Evolutionary conservation across 1,139 yeast species (phyloP), one percentile per base, ranked within the genome.

Genomic region (Yamadazyma taylorii): DNA sequence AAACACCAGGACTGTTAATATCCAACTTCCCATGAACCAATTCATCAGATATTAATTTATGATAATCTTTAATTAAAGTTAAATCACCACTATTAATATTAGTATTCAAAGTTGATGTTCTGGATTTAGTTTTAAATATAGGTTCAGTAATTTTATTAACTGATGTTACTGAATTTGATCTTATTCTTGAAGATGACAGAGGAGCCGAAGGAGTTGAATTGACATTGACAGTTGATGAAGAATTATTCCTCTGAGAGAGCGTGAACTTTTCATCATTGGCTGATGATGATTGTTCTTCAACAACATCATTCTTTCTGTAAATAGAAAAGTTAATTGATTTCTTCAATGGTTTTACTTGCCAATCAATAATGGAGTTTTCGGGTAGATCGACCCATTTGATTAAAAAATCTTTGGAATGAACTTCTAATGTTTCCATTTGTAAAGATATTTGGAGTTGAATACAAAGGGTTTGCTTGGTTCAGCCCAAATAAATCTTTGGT

Each of bases 341-440:
- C 56, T 85, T 89, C 52, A 83, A 59, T 2, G 97, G 97, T 52
- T 82, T 85, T 34, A 88, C 74, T 54, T 84, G 90, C 85, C 94
- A 92, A 46, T 78, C 78, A 32, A 90, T 75, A 17, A 73, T 61
- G 22, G 83, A 76, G 42, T 79, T 75, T 31, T 79, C 83, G 0
- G 86, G 83, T 7, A 84, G 87, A 46, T 81, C 77, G 42, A 89
- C 80, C 97, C 97, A 92, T 52, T 90, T 87, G 53, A 90, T 85
- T 47, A 89, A 77, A 55, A 86, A 90, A 42, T 92, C 85, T 57
- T 87, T 85, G 37, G 95, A 83, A 52, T 90, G 95, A 30, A 92
- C 79, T 60, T 90, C 97, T 40, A 92, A 74, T 2, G 90, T 81
- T 60, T 89, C 96, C 53, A 49, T 49, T 8, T 9, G 12, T 16